These are phyloP conservation scores for Hyaloscypha finlandica DNA, from an alignment of 495 filamentous ascomycete genomes.

Conservation along the genomic window DNA sequence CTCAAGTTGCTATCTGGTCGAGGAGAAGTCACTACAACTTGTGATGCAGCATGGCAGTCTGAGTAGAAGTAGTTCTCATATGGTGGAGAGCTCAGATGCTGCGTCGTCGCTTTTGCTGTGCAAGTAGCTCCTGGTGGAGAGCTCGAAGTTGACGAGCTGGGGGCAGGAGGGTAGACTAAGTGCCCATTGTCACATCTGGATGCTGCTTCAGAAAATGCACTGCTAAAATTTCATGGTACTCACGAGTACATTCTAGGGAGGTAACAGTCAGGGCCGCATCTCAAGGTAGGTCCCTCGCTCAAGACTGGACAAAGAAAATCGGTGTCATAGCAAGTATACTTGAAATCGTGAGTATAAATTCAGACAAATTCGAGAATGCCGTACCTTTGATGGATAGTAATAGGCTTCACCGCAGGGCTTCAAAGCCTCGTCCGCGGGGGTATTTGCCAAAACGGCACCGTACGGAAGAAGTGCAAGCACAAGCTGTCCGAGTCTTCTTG, in stretches of 20 bases:
- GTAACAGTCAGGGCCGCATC: slow-evolving; percentile 45
- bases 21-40: slow-evolving; percentile 61
- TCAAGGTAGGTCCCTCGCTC: slow-evolving; percentile 38
- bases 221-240: slow-evolving; percentile 14
- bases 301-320: slow-evolving; percentile 45
- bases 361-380: background rate
- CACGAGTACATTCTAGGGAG: slow-evolving; percentile 38
- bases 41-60: slow-evolving; percentile 57
- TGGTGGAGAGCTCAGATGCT: slow-evolving; percentile 39
- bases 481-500: background rate
- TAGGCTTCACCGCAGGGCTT: slow-evolving; percentile 40
- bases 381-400: slow-evolving; percentile 40
- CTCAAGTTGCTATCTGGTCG: slow-evolving; percentile 52
- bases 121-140: slow-evolving; percentile 18
- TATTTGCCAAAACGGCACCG: background rate
- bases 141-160: background rate
- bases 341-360: slow-evolving; percentile 8
- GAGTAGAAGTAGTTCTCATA: slow-evolving; percentile 67
- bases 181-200: slow-evolving; percentile 32
- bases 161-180: slow-evolving; percentile 33
- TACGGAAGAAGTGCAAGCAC: background rate
- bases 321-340: slow-evolving; percentile 47
- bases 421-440: slow-evolving; percentile 22
- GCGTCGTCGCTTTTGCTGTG: slow-evolving; percentile 32
- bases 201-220: slow-evolving; percentile 5